Conservation (phyloP, 2,329 filamentous ascomycete genomes). For the Beauveria rudraprayagi region DNA sequence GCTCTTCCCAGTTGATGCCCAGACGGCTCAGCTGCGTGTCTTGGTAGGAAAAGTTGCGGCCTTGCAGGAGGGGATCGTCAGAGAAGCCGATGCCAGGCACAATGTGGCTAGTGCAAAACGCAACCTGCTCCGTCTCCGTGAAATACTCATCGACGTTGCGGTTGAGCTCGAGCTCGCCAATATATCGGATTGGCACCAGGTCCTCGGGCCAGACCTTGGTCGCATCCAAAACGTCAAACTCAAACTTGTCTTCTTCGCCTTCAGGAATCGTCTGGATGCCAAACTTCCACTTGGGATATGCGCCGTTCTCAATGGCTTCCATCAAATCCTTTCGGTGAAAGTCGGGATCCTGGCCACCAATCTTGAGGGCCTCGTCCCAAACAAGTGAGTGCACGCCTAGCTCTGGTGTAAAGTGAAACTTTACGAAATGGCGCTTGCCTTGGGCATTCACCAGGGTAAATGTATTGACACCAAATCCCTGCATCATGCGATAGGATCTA, state of each 20-base stretch:
- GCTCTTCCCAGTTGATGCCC: slow-evolving; percentile 66
- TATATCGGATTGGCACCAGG: slow-evolving; percentile 63
- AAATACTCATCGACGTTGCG: slow-evolving; percentile 76
- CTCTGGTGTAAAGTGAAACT: slow-evolving; percentile 69
- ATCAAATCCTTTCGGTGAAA: slow-evolving; percentile 73
- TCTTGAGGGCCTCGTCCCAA: slow-evolving; percentile 72
- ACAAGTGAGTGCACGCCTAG: slow-evolving; percentile 69
- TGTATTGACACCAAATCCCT: slow-evolving; percentile 78
- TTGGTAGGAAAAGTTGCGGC: slow-evolving; percentile 60
- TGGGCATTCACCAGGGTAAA: slow-evolving; percentile 60
- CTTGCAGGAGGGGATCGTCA: slow-evolving; percentile 66
- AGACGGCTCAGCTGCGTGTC: slow-evolving; percentile 64
- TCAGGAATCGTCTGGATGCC: slow-evolving; percentile 74
- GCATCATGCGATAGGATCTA: slow-evolving; percentile 74
- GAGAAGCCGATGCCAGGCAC: slow-evolving; percentile 72
- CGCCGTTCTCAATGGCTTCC: slow-evolving; percentile 64
- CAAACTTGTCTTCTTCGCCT: slow-evolving; percentile 64
- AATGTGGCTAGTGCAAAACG: slow-evolving; percentile 74
- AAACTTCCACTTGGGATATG: slow-evolving; percentile 71
- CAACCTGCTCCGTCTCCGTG: slow-evolving; percentile 72
- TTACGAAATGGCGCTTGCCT: slow-evolving; percentile 64
- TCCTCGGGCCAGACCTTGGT: slow-evolving; percentile 85
- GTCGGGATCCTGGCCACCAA: slow-evolving; percentile 67
- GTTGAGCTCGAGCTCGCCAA: slow-evolving; percentile 74
- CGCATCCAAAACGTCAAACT: slow-evolving; percentile 78